phyloP scores from a whole-genome alignment of 345 rosid species.

The Rhodomyrtus tomentosa region DNA sequence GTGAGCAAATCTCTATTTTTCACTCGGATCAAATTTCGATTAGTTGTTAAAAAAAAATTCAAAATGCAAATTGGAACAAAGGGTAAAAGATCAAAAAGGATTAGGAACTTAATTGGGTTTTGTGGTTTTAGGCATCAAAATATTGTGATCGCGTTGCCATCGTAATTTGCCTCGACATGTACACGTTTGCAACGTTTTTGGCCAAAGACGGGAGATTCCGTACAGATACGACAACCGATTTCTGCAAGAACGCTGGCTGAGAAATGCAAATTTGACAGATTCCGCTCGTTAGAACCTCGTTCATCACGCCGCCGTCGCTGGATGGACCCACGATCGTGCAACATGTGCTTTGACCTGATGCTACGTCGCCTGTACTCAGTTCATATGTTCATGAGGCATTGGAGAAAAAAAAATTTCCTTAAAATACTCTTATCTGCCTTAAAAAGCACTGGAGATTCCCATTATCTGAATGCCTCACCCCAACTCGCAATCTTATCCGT shows the following conservation, averaged over 20 bases:
- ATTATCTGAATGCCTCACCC: background rate
- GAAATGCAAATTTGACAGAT: background rate
- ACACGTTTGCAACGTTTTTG: background rate
- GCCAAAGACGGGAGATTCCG: background rate
- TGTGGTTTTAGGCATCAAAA: too few species aligned
- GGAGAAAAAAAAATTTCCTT: background rate
- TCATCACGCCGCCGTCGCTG: background rate
- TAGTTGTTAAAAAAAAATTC: background rate
- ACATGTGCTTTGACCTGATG: background rate
- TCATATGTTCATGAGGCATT: background rate
- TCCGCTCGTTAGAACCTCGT: background rate
- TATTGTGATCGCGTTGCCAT: background rate
- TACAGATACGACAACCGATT: background rate
- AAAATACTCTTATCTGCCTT: background rate
- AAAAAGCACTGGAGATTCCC: background rate
- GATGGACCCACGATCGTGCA: background rate
- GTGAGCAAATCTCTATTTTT: background rate
- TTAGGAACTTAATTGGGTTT: background rate
- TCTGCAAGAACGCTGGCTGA: background rate
- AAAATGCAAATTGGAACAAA: background rate
- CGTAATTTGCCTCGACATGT: too few species aligned
- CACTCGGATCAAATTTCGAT: background rate
- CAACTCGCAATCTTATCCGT: slow-evolving; percentile 2
- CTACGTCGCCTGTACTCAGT: background rate
- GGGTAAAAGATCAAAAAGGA: background rate